A percentile compares a stretch with the other conserved stretches of the same genome.
phyloP scores from a whole-genome alignment of 2,329 filamentous ascomycete species.

The Penicillium sclerotiorum region DNA sequence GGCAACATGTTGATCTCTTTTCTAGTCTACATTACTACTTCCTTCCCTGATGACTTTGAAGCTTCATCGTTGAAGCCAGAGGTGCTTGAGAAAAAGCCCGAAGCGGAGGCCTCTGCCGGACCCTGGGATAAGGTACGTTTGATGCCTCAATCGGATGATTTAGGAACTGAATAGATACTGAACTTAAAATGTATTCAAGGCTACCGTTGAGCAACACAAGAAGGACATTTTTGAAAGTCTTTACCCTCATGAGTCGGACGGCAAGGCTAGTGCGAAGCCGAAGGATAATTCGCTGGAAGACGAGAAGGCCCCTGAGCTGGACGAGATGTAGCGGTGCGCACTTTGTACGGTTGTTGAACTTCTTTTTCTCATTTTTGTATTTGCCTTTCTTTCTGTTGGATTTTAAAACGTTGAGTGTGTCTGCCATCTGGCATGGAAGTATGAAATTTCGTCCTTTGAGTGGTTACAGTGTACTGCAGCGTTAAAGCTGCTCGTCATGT shows the following conservation, averaged over 20 bases:
- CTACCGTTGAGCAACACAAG: slow-evolving; percentile 15
- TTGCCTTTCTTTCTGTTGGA: too few species aligned
- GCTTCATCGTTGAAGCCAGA: slow-evolving; percentile 11
- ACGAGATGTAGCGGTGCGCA: slow-evolving; percentile 23
- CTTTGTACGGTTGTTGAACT: too few species aligned
- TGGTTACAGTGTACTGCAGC: too few species aligned
- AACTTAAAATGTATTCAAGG: too few species aligned
- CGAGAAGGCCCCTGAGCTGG: slow-evolving; percentile 14
- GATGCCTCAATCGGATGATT: neutral
- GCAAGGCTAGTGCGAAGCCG: neutral
- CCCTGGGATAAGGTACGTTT: neutral
- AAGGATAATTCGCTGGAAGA: slow-evolving; percentile 3
- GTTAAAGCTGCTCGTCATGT: too few species aligned
- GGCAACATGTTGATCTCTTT: neutral
- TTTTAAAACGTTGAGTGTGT: too few species aligned
- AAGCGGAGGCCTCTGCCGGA: neutral
- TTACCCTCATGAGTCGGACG: neutral
- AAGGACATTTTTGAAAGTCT: slow-evolving; percentile 21
- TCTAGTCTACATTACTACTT: slow-evolving; percentile 13
- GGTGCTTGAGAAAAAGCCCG: slow-evolving; percentile 3
- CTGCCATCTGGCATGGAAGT: too few species aligned
- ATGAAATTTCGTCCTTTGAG: too few species aligned
- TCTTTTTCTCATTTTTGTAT: too few species aligned
- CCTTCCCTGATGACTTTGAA: slow-evolving; percentile 20
- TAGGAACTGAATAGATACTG: too few species aligned